Percentiles rank a stretch among this genome's conserved stretches.
phyloP scores from a whole-genome alignment of 163 green algal genomes.

The Coccomyxa subellipsoidea region DNA sequence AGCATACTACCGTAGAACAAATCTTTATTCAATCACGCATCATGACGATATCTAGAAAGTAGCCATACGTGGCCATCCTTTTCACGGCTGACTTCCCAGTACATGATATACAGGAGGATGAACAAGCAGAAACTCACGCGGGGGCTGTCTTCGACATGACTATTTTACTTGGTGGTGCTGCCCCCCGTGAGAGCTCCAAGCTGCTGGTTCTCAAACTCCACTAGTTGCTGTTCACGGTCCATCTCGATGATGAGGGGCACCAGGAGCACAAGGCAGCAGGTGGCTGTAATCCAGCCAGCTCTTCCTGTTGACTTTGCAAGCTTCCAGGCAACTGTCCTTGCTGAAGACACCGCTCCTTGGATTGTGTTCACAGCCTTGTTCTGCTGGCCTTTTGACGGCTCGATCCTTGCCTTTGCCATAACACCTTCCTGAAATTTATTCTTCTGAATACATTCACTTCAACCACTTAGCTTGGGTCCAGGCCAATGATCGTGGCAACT shows the following conservation, averaged over 20 bases:
- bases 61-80: too few species aligned
- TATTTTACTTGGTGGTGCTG: not conserved
- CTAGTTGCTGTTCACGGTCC: slow-evolving; percentile 89
- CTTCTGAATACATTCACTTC: not conserved
- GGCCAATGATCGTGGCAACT: too few species aligned
- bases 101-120: not conserved
- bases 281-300: slow-evolving; percentile 88
- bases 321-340: slow-evolving; percentile 24
- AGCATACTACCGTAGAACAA: too few species aligned
- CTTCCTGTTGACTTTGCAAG: slow-evolving; percentile 73
- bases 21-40: too few species aligned
- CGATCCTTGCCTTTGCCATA: not conserved
- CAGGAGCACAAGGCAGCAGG: slow-evolving; percentile 83
- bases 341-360: slow-evolving; percentile 4
- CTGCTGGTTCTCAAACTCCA: slow-evolving; percentile 94
- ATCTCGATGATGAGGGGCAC: slow-evolving; percentile 97
- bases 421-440: not conserved
- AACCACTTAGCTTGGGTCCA: too few species aligned
- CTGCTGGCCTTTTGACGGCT: not conserved
- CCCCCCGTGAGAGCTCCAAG: slow-evolving; percentile 73
- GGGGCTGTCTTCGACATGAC: not conserved
- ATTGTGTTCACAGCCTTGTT: not conserved
- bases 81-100: not conserved
- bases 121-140: not conserved
- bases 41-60: too few species aligned